Conservation (phyloP, 1,139 yeast species). For the Saccharomyces hybrid region DNA sequence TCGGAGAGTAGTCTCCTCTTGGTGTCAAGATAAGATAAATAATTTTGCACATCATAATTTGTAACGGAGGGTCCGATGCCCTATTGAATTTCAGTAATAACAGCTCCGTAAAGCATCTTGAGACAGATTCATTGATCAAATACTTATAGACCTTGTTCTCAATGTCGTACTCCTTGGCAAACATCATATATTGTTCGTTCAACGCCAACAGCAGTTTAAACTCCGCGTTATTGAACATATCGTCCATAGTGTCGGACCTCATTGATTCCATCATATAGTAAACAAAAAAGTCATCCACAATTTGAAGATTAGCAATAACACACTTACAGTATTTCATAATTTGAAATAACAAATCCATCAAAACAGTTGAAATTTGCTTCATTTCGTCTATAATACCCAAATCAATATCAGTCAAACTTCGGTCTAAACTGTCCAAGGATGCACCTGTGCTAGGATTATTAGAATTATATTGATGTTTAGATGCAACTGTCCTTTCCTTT, state of each 20-base stretch:
- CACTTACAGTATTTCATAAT: constrained; percentile 45
- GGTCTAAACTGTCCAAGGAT: neutral
- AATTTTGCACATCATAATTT: constrained; percentile 71
- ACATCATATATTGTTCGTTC: constrained; percentile 80
- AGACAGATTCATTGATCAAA: constrained; percentile 33
- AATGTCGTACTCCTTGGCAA: constrained; percentile 35
- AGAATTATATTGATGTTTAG: constrained; percentile 4
- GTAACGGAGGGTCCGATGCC: constrained; percentile 58
- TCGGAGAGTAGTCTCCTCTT: constrained; percentile 52
- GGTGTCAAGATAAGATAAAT: constrained; percentile 69
- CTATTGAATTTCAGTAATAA: constrained; percentile 64
- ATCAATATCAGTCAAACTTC: constrained; percentile 24
- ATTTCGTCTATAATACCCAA: constrained; percentile 27
- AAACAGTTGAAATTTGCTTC: constrained; percentile 37
- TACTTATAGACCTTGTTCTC: constrained; percentile 45
- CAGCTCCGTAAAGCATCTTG: constrained; percentile 46
- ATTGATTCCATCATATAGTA: constrained; percentile 36
- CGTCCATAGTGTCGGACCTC: constrained; percentile 45
- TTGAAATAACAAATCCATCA: constrained; percentile 46
- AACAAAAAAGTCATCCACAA: constrained; percentile 47
- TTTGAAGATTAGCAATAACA: constrained; percentile 36
- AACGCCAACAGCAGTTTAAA: constrained; percentile 66
- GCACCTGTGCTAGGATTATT: neutral
- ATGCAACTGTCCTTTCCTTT: constrained; percentile 14
- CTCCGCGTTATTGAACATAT: constrained; percentile 59